Evolutionary conservation across 495 filamentous ascomycete genomes (phyloP).

Genomic region (Penicillium ucsense): DNA sequence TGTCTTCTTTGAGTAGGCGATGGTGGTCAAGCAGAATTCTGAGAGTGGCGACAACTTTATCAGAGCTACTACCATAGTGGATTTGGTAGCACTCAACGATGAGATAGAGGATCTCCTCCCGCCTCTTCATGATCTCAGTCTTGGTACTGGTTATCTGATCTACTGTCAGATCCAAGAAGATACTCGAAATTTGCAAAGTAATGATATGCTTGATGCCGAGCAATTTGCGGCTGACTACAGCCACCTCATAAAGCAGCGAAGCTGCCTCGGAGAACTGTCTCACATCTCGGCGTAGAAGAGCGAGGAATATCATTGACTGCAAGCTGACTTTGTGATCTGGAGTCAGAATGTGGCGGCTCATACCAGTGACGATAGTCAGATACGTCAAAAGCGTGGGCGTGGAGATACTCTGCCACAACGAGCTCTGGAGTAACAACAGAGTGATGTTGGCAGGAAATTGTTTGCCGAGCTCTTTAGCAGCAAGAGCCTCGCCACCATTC

Average conservation of each 20-base stretch:
- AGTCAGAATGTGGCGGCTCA: conserved; percentile 19
- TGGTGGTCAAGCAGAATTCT: conserved; percentile 27
- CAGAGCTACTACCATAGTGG: conserved; percentile 24
- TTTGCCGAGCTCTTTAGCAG: conserved; percentile 20
- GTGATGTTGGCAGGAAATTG: conserved; percentile 19
- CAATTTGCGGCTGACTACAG: conserved; percentile 16
- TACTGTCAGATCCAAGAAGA: conserved; percentile 24
- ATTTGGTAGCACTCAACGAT: conserved; percentile 28
- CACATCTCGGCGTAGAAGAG: conserved; percentile 15
- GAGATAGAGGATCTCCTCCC: conserved; percentile 20
- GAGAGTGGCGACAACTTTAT: conserved; percentile 19
- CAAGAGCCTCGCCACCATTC: conserved; percentile 15
- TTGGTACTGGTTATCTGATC: conserved; percentile 16
- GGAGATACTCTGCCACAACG: conserved; percentile 21
- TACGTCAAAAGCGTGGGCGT: conserved; percentile 17
- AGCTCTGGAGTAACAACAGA: conserved; percentile 19
- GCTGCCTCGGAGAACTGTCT: conserved; percentile 6
- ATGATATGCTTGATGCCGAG: conserved; percentile 18
- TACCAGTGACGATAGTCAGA: conserved; percentile 17
- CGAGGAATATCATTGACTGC: conserved; percentile 19
- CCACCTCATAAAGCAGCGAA: conserved; percentile 17
- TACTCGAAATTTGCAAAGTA: conserved; percentile 22
- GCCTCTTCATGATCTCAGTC: conserved; percentile 27
- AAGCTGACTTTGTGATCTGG: conserved; percentile 14
- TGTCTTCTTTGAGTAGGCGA: conserved; percentile 16